Percentiles rank a stretch among this genome's conserved stretches.
These are phyloP conservation scores for Craterostigma plantagineum DNA, from an alignment of 257 asterid species.

Conservation along the genomic window DNA sequence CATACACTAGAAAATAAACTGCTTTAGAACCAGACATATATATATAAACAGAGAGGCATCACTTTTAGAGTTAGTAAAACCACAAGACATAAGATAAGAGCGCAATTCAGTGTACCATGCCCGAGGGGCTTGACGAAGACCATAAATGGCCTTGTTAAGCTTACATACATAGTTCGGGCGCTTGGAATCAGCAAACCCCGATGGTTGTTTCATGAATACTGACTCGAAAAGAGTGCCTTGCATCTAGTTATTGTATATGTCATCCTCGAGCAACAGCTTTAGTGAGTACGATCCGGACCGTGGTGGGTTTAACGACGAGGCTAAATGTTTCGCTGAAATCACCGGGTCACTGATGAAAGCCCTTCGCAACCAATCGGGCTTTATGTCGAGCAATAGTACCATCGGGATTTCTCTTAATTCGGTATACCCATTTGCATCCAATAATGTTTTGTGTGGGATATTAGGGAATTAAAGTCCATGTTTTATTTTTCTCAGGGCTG, in stretches of 20 bases:
- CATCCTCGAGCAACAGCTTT: neutral
- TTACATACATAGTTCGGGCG: neutral
- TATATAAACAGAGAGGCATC: slow-evolving; percentile 2
- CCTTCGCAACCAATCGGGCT: slow-evolving; percentile 5
- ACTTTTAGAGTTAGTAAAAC: neutral
- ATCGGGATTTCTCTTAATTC: neutral
- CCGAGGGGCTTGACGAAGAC: slow-evolving; percentile 3
- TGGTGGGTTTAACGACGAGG: slow-evolving; percentile 1
- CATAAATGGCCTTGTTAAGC: neutral
- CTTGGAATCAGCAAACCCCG: neutral
- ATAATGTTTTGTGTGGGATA: neutral
- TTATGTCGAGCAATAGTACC: slow-evolving; percentile 2
- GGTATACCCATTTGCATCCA: slow-evolving; percentile 2
- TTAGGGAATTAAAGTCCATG: slow-evolving; percentile 2
- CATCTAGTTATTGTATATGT: neutral
- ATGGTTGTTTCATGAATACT: neutral
- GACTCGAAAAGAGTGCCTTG: neutral
- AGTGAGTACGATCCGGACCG: neutral
- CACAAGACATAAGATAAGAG: neutral
- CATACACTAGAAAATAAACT: too few relatives aligned
- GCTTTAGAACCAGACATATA: too few relatives aligned
- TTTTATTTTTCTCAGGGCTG: neutral
- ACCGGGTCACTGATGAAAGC: slow-evolving; percentile 4
- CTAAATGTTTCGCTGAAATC: slow-evolving; percentile 1
- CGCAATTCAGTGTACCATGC: neutral